Base-by-base conservation (phyloP, 2,329 filamentous ascomycete species). In the Berkeleyomyces basicola region DNA sequence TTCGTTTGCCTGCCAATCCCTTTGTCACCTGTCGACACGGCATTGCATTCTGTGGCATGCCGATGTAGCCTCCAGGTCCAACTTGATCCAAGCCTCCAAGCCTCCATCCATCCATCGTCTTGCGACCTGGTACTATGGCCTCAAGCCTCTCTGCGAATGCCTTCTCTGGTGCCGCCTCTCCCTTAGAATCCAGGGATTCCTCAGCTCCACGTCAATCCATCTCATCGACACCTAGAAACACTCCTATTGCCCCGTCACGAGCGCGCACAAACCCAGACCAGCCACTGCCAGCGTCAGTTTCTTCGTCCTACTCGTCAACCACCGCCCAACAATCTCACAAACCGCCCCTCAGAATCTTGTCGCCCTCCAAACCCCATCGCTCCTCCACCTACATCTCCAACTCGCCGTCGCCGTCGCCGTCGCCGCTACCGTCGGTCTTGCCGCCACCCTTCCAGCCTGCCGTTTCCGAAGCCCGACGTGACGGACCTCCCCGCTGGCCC, bases 401-500 rank as follows among this genome's bases (percentile, higher is more conserved):
- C 73, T 76, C 82, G 61, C 78, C 84, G 53, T 82, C 86, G 11
- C 80, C 85, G 69, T 76, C 33, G 70, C 76, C 66, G 79, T 69
- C 78, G 47, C 79, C 71, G 69, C 80, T 84, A 63, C 79, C 59
- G 11, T 64, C 58, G 37, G 36, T 36, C n/a, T 37, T 53, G 42
- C 51, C 33, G n/a, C 9, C 44, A 23, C 53, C 33, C 5, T 14
- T 39, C 42, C 37, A 58, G 33, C 61, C 61, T 16, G 42, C 61
- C 14, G 64, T 65, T 36, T 37, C 53, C 9, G 62, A 61, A 43
- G 42, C 55, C 36, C 62, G 57, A 63, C 64, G 63, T 46, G 63
- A 64, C 59, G 63, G 63, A 14, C 39, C 59, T 61, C 83, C 83
- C 66, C 81, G 85, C 73, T 92, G 88, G 87, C 87, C 88, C 36